Conservation (phyloP, 2,329 filamentous ascomycete species). For the Ophiognomonia clavigignenti-juglandacearum region DNA sequence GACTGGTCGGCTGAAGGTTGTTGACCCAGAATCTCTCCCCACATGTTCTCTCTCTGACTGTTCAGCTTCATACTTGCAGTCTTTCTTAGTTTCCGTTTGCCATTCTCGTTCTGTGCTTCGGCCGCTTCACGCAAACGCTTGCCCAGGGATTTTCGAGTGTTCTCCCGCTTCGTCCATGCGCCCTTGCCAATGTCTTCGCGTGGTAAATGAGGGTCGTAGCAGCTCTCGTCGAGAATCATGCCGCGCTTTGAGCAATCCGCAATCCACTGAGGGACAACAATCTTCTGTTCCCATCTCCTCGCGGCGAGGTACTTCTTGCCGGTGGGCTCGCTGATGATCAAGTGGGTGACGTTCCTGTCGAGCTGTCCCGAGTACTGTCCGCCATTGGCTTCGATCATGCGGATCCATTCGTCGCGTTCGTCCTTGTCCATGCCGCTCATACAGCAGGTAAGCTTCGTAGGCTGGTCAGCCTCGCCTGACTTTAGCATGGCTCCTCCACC, state of each 20-base stretch:
- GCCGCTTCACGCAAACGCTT: constrained; percentile 55
- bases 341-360: constrained; percentile 78
- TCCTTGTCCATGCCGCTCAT: constrained; percentile 56
- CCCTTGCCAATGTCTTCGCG: constrained; percentile 67
- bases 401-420: constrained; percentile 66
- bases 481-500: constrained; percentile 37
- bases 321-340: constrained; percentile 72
- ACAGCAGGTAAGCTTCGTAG: constrained; percentile 44
- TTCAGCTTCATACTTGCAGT: constrained; percentile 80
- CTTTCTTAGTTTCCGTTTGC: constrained; percentile 77
- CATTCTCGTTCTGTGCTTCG: constrained; percentile 43
- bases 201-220: constrained; percentile 73
- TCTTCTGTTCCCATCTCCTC: constrained; percentile 72
- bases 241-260: constrained; percentile 76
- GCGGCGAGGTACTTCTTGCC: constrained; percentile 90
- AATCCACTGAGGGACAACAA: constrained; percentile 83
- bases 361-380: constrained; percentile 85
- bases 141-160: constrained; percentile 42
- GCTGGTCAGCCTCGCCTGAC: constrained; percentile 23
- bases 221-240: constrained; percentile 85
- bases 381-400: constrained; percentile 63
- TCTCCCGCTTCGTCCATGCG: constrained; percentile 61
- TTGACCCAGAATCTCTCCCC: constrained; percentile 76
- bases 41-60: constrained; percentile 77
- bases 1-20: constrained; percentile 27